Evolutionary conservation across 495 filamentous ascomycete genomes (phyloP).

Genomic region (Emericellopsis terricola): DNA sequence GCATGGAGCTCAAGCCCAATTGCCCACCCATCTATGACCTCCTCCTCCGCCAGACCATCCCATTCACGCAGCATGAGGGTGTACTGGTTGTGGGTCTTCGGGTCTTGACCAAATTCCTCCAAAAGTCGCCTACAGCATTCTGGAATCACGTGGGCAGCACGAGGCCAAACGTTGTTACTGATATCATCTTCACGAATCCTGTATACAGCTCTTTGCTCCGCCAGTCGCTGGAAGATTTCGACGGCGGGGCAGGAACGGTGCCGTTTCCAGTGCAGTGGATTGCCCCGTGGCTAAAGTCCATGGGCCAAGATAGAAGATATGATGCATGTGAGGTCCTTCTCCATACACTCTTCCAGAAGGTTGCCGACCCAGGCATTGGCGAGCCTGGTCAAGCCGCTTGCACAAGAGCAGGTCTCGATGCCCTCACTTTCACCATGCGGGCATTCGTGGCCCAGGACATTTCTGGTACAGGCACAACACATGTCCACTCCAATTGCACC

Average conservation of each 20-base stretch:
- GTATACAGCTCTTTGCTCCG: slow-evolving; percentile 43
- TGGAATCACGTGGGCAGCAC: slow-evolving; percentile 75
- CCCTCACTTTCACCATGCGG: slow-evolving; percentile 23
- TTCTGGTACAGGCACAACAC: slow-evolving; percentile 22
- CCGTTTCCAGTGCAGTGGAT: slow-evolving; percentile 46
- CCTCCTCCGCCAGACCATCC: slow-evolving; percentile 56
- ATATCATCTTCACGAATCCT: slow-evolving; percentile 57
- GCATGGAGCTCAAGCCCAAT: slow-evolving; percentile 42
- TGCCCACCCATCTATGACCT: slow-evolving; percentile 47
- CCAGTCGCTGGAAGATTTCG: slow-evolving; percentile 23
- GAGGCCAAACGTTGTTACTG: slow-evolving; percentile 52
- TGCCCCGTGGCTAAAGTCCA: slow-evolving; percentile 52
- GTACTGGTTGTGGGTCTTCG: slow-evolving; percentile 44
- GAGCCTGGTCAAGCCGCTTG: slow-evolving; percentile 22
- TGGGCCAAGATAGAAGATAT: slow-evolving; percentile 49
- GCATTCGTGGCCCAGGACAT: slow-evolving; percentile 21
- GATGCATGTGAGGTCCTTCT: slow-evolving; percentile 55
- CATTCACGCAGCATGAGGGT: slow-evolving; percentile 31
- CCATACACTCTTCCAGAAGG: slow-evolving; percentile 45
- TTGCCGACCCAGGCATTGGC: slow-evolving; percentile 30
- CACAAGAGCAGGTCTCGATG: slow-evolving; percentile 25
- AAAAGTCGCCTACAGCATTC: slow-evolving; percentile 57
- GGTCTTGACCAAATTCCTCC: slow-evolving; percentile 46
- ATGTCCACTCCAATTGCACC: slow-evolving; percentile 32
- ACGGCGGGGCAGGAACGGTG: slow-evolving; percentile 35